Evolutionary conservation across 768 basidiomycete species (phyloP).

Genomic region (Chlorophyllum brunneum): DNA sequence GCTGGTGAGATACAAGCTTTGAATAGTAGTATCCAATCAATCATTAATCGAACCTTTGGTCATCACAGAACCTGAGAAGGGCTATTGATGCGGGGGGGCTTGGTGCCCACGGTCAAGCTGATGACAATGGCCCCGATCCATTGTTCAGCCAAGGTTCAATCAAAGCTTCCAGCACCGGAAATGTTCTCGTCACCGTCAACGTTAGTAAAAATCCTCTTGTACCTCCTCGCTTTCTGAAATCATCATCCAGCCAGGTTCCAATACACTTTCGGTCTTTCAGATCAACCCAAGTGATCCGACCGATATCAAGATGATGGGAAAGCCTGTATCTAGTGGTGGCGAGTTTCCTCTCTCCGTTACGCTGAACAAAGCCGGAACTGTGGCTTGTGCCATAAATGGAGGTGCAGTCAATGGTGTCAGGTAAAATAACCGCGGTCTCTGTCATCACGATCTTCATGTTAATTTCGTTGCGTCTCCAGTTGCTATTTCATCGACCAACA

Average conservation of each 20-base stretch:
- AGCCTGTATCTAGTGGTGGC: conserved; percentile 39
- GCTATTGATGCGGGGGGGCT: conserved; percentile 28
- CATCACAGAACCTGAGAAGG: conserved; percentile 25
- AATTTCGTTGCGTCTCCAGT: conserved; percentile 18
- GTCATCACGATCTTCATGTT: neutral
- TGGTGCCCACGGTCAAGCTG: conserved; percentile 32
- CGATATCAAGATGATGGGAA: conserved; percentile 36
- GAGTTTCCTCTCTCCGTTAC: conserved; percentile 48
- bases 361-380: conserved; percentile 27
- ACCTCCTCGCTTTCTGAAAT: neutral
- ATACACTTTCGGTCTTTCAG: conserved; percentile 35
- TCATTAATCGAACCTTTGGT: neutral
- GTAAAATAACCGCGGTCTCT: conserved; percentile 18
- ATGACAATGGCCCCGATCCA: conserved; percentile 32
- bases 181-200: conserved; percentile 33
- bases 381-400: conserved; percentile 39
- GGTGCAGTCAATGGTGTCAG: conserved; percentile 40
- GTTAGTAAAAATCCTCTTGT: conserved; percentile 17
- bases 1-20: conserved; percentile 27
- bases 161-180: conserved; percentile 30
- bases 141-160: conserved; percentile 40
- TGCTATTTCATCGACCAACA: conserved; percentile 42
- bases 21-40: neutral
- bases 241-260: conserved; percentile 39
- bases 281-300: conserved; percentile 42